Percentiles rank a stretch among this genome's conserved stretches.
phyloP scores from a whole-genome alignment of 129 eudicot species.

The Deinandra increscens region DNA sequence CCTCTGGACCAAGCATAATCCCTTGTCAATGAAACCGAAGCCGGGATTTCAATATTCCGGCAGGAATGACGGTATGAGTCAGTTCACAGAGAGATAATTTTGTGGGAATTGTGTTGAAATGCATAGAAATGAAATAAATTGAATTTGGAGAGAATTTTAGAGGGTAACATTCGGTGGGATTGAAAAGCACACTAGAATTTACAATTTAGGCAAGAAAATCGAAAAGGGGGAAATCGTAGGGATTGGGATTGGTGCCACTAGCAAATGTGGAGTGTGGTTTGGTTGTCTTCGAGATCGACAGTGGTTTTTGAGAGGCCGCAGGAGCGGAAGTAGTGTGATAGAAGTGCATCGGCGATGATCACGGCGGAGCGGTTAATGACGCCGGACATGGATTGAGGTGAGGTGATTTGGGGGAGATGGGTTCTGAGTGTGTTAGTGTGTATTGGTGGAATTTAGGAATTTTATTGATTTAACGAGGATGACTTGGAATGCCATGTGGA shows the following conservation, averaged over 20 bases:
- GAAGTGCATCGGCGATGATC: slow-evolving; percentile 29
- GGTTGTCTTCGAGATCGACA: slow-evolving; percentile 42
- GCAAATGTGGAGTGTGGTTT: slow-evolving; percentile 59
- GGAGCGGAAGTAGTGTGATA: slow-evolving; percentile 48
- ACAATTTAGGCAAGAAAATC: slow-evolving; percentile 4
- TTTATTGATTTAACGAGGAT: no score
- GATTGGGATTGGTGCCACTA: slow-evolving; percentile 26
- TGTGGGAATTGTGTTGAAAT: not conserved
- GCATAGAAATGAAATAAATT: not conserved
- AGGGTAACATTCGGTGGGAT: slow-evolving; percentile 28
- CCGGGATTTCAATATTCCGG: slow-evolving; percentile 24
- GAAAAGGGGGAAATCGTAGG: slow-evolving; percentile 5
- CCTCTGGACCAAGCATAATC: slow-evolving; percentile 44
- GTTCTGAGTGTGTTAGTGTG: no score
- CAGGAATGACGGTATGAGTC: slow-evolving; percentile 5
- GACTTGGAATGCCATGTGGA: no score
- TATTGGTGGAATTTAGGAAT: no score
- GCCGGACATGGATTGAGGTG: not conserved
- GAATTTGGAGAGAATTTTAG: slow-evolving; percentile 4
- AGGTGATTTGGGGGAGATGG: no score
- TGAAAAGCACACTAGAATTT: slow-evolving; percentile 22
- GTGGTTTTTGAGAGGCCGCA: slow-evolving; percentile 39
- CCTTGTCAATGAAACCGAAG: not conserved
- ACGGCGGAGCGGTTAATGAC: not conserved
- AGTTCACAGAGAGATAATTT: slow-evolving; percentile 3